phyloP scores from a whole-genome alignment of 768 basidiomycete species.

The Symmetrospora coprosmae region DNA sequence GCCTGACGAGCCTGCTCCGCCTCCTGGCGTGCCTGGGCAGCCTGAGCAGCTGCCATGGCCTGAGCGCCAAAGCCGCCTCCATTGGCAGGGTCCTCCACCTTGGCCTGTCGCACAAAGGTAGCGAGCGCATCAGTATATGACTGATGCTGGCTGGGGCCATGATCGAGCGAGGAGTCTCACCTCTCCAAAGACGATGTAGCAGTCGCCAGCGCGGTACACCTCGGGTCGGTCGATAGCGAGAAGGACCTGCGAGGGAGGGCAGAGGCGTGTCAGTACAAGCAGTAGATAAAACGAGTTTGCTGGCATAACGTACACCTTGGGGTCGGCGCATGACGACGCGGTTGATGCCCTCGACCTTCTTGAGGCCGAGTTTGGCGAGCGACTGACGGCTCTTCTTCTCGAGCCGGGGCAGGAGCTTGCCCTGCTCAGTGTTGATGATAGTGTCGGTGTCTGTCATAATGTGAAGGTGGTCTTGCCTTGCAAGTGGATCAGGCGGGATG shows the following conservation, averaged over 20 bases:
- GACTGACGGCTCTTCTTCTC: constrained; percentile 39
- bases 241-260: constrained; percentile 47
- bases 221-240: constrained; percentile 87
- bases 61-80: constrained; percentile 16
- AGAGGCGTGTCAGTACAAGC: too few relatives aligned
- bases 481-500: not conserved
- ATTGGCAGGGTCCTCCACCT: constrained; percentile 22
- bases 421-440: constrained; percentile 20
- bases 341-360: constrained; percentile 81
- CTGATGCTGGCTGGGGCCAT: not conserved
- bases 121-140: not conserved
- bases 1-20: constrained; percentile 15
- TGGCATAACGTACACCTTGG: constrained; percentile 60
- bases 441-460: constrained; percentile 15
- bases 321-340: constrained; percentile 87
- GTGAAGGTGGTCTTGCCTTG: not conserved
- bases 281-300: too few relatives aligned
- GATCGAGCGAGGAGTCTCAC: constrained; percentile 37
- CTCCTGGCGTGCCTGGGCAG: constrained; percentile 17
- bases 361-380: constrained; percentile 74
- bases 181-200: constrained; percentile 98
- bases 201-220: constrained; percentile 91
- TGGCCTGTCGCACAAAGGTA: constrained; percentile 10
- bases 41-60: constrained; percentile 18
- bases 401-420: constrained; percentile 11